Conservation (phyloP, 2,329 filamentous ascomycete species). For the Epichloe elymi region DNA sequence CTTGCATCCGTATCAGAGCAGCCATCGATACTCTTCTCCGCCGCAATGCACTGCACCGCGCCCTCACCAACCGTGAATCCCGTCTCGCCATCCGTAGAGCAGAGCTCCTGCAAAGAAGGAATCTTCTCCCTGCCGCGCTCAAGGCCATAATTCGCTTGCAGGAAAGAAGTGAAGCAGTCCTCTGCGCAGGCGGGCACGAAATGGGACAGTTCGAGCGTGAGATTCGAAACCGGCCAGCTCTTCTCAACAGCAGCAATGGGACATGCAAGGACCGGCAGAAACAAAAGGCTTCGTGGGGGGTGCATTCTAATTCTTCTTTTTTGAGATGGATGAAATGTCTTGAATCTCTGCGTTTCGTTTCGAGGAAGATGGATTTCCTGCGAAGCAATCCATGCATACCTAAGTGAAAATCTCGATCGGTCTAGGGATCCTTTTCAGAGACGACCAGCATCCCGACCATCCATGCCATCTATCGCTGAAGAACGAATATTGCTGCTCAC, state of each 20-base stretch:
- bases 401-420: conserved; percentile 6
- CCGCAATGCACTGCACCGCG: conserved; percentile 52
- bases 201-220: conserved; percentile 25
- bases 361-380: not conserved
- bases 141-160: conserved; percentile 43
- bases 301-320: conserved; percentile 24
- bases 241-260: conserved; percentile 15
- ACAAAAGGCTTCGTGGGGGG: not conserved
- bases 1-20: conserved; percentile 35
- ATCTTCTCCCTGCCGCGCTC: conserved; percentile 32
- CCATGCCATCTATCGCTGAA: not conserved
- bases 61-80: conserved; percentile 62
- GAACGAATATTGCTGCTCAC: not conserved
- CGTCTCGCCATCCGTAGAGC: conserved; percentile 41
- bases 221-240: conserved; percentile 9
- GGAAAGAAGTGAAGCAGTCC: conserved; percentile 48
- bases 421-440: conserved; percentile 6
- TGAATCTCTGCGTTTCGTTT: not conserved
- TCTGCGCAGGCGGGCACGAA: conserved; percentile 46
- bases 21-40: conserved; percentile 32
- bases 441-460: conserved; percentile 5
- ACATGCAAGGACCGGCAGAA: conserved; percentile 20
- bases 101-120: conserved; percentile 49
- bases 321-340: not conserved
- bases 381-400: conserved; percentile 4